A percentile compares a stretch with the other conserved stretches of the same genome.
Evolutionary conservation across 2,329 filamentous ascomycete genomes (phyloP).

Genomic region (Fusarium torreyae): DNA sequence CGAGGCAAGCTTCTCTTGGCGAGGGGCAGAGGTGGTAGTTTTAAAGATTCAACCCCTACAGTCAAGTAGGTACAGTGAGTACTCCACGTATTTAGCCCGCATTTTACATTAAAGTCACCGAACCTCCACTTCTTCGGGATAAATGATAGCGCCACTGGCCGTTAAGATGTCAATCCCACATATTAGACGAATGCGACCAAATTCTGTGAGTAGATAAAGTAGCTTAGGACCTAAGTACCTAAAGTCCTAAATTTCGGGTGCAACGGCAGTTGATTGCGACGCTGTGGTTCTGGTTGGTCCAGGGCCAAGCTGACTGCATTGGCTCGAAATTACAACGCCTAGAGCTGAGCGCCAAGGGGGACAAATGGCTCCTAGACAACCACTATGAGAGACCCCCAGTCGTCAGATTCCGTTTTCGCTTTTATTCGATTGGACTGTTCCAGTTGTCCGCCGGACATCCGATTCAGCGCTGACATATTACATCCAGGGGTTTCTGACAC

Average conservation of each 20-base stretch:
- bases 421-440: not conserved
- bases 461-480: not conserved
- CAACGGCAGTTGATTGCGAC: not conserved
- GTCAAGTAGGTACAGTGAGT: not conserved
- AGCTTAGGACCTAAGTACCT: not conserved
- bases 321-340: not conserved
- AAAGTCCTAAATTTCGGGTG: not conserved
- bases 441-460: not conserved
- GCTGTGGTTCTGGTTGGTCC: constrained; percentile 3
- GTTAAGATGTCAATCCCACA: not conserved
- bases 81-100: not conserved
- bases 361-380: no score
- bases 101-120: not conserved
- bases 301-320: not conserved
- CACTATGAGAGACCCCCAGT: no score
- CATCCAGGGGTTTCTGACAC: not conserved
- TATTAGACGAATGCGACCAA: not conserved
- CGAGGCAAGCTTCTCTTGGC: not conserved
- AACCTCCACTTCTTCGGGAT: not conserved
- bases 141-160: not conserved
- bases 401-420: not conserved
- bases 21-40: constrained; percentile 23
- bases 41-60: constrained; percentile 9
- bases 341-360: constrained; percentile 12
- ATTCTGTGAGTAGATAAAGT: not conserved